Base-by-base conservation (phyloP, 768 basidiomycete genomes). In the Lepiota brunneoincarnata region DNA sequence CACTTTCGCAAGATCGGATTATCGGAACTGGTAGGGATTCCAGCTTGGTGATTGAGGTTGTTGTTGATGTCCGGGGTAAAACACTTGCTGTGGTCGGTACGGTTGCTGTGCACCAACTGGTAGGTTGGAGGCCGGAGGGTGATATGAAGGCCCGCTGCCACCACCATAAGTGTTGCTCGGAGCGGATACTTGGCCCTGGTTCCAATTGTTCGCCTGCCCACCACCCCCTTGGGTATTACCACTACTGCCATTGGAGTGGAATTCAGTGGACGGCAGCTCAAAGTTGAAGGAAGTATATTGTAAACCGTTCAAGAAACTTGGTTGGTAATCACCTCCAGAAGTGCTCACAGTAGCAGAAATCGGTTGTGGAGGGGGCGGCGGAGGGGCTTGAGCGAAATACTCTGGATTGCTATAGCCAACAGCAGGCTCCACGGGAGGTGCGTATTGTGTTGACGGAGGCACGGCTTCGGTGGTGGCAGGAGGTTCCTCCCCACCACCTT, bases 101-200 rank as follows among this genome's bases (percentile, higher is more conserved):
- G 53, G 53, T 35, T 41, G 53, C 17, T 41, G 53, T n/a, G 44
- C 38, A 24, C 53, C 53, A 11, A 15, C 31, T 4, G 45, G 53
- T 35, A 41, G 9, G 18, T 48, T 17, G 39, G 24, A 17, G 31
- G 31, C 7, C 11, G 6, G 31, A 10, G 31, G 31, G 42, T 36
- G 41, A 6, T 34, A 6, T 12, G 31, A 17, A 17, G 17, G 20
- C 15, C 11, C 18, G 17, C 35, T 31, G 28, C 45, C 31, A 18
- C 45, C 45, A 3, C 31, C 28, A 20, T 17, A 18, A 18, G 28
- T n/a, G 21, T 35, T 47, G 31, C 45, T 34, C 12, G 45, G 28
- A 17, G 17, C 14, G 17, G 31, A 14, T 9, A 34, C 17, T 18
- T 47, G 17, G 34, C 17, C 31, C n/a, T 24, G 15, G 23, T 23